Evolutionary conservation across 2,329 filamentous ascomycete species (phyloP), one percentile per base, ranked within the genome.

Genomic region (Colletotrichum tropicicola): DNA sequence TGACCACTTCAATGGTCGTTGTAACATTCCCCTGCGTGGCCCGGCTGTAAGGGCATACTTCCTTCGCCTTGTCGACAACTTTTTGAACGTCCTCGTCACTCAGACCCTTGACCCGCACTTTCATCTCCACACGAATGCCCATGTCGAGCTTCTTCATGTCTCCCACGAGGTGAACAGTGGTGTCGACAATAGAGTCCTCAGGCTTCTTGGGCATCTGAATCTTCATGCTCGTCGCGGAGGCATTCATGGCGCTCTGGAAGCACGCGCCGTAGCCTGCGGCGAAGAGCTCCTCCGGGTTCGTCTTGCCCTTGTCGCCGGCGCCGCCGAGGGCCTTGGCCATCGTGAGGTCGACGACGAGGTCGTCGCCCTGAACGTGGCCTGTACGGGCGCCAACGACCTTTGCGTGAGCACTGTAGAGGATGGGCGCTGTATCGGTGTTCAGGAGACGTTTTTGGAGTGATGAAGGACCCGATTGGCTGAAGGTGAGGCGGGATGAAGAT

Each of bases 271-370:
- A 83, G 21, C 80, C 80, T 1, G 80, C 80, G 1, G 81, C 80
- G 64, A 83, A 83, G 2, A 83, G 76, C 66, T 83, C 81, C 70
- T 83, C 81, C 1, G 79, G 79, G 65, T 80, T 83, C 6, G 81
- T 82, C 70, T 81, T 82, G 60, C 78, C 74, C 32, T 57, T 63
- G 55, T 73, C 78, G 13, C 79, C 79, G 0, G 70, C 47, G 8
- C 79, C 80, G 41, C 79, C 79, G 12, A 82, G 75, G 1, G 74
- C 75, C 68, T 80, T 81, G 59, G 79, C 75, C 80, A 81, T 81
- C 17, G 76, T 77, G 1, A 81, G 75, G 30, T 80, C 77, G 10
- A 74, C 57, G 32, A 66, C 51, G 35, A 74, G 72, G 63, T 71
- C 71, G 62, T 74, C 73, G 68, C 71, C 72, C 6, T 73, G 52